Percentiles rank a stretch among this genome's conserved stretches.
Evolutionary conservation across 495 filamentous ascomycete genomes (phyloP).

Genomic region (Cetradonia linearis): DNA sequence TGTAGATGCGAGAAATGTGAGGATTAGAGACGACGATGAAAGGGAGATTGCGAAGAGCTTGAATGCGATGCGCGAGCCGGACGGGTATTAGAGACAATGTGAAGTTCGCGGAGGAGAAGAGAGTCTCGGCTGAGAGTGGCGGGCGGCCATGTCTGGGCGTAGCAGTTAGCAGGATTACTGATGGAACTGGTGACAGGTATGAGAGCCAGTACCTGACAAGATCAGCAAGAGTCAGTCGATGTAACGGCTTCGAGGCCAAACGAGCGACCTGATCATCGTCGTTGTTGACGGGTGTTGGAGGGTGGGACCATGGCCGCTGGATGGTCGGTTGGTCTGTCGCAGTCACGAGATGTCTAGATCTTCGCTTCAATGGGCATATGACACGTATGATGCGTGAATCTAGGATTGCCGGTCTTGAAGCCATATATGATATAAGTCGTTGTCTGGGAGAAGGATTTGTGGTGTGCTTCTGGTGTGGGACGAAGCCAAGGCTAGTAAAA

Average conservation of each 20-base stretch:
- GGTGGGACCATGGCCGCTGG: slow-evolving; percentile 12
- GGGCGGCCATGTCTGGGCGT: slow-evolving; percentile 70
- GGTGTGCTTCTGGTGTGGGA: background rate
- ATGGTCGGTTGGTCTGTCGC: slow-evolving; percentile 1
- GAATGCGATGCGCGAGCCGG: slow-evolving; percentile 88
- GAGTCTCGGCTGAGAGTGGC: slow-evolving; percentile 65
- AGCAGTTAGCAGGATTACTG: slow-evolving; percentile 10
- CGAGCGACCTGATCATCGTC: slow-evolving; percentile 64
- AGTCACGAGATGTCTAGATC: slow-evolving; percentile 9
- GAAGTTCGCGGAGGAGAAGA: slow-evolving; percentile 86
- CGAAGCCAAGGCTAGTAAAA: background rate
- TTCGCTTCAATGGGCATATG: slow-evolving; percentile 13
- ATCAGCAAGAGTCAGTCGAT: slow-evolving; percentile 75
- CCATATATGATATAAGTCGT: background rate
- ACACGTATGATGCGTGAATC: slow-evolving; percentile 9
- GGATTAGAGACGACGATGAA: slow-evolving; percentile 97
- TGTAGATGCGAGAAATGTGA: slow-evolving; percentile 82
- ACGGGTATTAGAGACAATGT: slow-evolving; percentile 85
- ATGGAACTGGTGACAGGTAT: background rate
- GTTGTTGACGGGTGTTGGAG: slow-evolving; percentile 30
- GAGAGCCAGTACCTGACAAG: slow-evolving; percentile 58
- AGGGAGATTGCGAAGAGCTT: slow-evolving; percentile 82
- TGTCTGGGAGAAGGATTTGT: background rate
- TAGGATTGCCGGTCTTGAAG: slow-evolving; percentile 11
- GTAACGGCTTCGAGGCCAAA: slow-evolving; percentile 67